Evolutionary conservation across 2,329 filamentous ascomycete species (phyloP), one percentile per base, ranked within the genome.

Genomic region (Aspergillus novoparasiticus): DNA sequence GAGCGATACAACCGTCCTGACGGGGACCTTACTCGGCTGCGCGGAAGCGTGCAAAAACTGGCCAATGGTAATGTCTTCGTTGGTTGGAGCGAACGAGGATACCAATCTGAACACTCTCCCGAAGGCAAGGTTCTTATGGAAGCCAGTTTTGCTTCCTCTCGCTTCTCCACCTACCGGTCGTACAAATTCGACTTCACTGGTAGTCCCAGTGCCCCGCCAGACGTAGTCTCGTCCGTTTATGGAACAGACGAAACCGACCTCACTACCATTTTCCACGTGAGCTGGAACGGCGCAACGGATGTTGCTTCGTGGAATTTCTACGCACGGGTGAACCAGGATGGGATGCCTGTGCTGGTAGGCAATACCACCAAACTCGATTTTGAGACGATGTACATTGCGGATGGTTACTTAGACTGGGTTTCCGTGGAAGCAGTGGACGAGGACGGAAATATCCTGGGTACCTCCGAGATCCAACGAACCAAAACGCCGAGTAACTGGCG

Each of bases 221-320:
- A 72, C 3, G 46, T 78, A 4, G 73, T 76, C 26, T 69, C 76
- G 19, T 73, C 72, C 5, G 74, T 73, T 9, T 77, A 75, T 50
- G 76, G 67, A 65, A 69, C 68, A 2, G 66, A 70, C 14, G 66
- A 66, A 8, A 62, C 64, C 1, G 67, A 68, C 19, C 58, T 69
- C 36, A 66, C 67, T 1, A 73, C 72, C 10, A 66, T 72, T 51
- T 71, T 76, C 59, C 71, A 77, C 41, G 74, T 76, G 19, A 76
- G 74, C 59, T 84, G 82, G 82, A 84, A 84, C 64, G 82, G 82
- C 14, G 82, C 81, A 0, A 84, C 82, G 1, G 82, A 83, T 56
- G 75, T 83, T n/a, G 64, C 64, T 23, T 73, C 69, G 6, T 84
- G 76, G 76, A 71, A 70, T 6, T 72, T 78, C 62, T 76, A 72